These are phyloP conservation scores for Jacaranda mimosifolia DNA, from an alignment of 257 asterid species.

Conservation along the genomic window DNA sequence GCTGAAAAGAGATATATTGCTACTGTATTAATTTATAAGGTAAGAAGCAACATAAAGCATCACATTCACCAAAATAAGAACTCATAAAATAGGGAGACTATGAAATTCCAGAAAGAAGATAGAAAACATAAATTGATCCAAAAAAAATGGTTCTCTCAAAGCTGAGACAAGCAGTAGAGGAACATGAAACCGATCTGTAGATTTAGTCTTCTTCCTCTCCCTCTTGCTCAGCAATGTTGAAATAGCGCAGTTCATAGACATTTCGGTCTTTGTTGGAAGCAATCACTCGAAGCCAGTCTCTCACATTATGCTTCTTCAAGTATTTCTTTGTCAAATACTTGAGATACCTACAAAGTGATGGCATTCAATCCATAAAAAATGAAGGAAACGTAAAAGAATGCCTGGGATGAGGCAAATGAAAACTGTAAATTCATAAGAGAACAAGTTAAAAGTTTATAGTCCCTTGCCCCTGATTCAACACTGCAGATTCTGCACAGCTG, in stretches of 20 bases:
- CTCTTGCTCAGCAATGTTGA: conserved; percentile 82
- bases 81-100: conserved; percentile 4
- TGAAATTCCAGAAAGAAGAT: conserved; percentile 1
- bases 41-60: conserved; percentile 27
- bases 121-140: conserved; percentile 31
- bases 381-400: neutral
- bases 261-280: conserved; percentile 78
- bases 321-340: conserved; percentile 80
- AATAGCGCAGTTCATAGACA: conserved; percentile 74
- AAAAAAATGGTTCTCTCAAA: conserved; percentile 15
- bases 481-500: neutral
- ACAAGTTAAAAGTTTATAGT: neutral
- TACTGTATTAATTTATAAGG: neutral
- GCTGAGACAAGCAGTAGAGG: conserved; percentile 9
- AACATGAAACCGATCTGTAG: conserved; percentile 13
- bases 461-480: neutral
- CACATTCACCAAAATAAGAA: conserved; percentile 35
- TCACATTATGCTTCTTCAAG: conserved; percentile 81
- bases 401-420: neutral
- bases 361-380: neutral
- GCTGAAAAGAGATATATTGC: neutral
- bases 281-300: conserved; percentile 87
- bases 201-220: conserved; percentile 67
- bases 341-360: conserved; percentile 55
- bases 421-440: too few species aligned